Base-by-base conservation (phyloP, 2,329 filamentous ascomycete species). In the Fusarium abutilonis region DNA sequence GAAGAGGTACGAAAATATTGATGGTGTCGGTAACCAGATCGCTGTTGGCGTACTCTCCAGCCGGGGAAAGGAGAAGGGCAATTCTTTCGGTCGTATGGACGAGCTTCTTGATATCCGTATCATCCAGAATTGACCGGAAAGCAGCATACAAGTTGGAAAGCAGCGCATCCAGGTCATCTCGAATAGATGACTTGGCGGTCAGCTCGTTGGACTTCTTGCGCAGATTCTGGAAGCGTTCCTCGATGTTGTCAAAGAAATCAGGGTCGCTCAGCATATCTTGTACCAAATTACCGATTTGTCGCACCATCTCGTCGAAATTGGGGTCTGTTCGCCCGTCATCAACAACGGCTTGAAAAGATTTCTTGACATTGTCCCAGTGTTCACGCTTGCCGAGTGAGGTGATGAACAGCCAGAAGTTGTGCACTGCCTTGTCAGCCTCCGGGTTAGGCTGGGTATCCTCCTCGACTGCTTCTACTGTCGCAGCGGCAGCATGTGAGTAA, bases 261-360 rank as follows among this genome's bases (percentile, higher is more conserved):
- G 94, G 93, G 60, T 97, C 90, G 0, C 88, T 95, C 38, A 98
- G 79, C 74, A 97, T 88, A 61, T 89, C 88, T 70, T 96, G 89
- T 5, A 97, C 75, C 4, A 90, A 86, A 51, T 88, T 86, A 10
- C 89, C 90, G 28, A 93, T 79, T 41, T 96, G 86, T 19, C 82
- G 82, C 72, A 96, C 85, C 23, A 97, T 78, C 13, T 87, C 80
- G 68, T 97, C 92, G 57, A 97, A 95, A 49, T 95, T 87, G 0
- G 91, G 90, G 67, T 97, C 92, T 31, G 86, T 88, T 56, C 89
- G 81, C 3, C 89, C 86, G 72, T 96, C 90, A 41, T 87, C 83
- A 71, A 96, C 77, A 35, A 97, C 83, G 42, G 86, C 81, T 40
- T 90, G 83, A 72, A 94, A 89, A 6, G 85, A 81, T 23, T 83